These are phyloP conservation scores for Acorus gramineus DNA, from an alignment of 106 monocot species.

Conservation along the genomic window DNA sequence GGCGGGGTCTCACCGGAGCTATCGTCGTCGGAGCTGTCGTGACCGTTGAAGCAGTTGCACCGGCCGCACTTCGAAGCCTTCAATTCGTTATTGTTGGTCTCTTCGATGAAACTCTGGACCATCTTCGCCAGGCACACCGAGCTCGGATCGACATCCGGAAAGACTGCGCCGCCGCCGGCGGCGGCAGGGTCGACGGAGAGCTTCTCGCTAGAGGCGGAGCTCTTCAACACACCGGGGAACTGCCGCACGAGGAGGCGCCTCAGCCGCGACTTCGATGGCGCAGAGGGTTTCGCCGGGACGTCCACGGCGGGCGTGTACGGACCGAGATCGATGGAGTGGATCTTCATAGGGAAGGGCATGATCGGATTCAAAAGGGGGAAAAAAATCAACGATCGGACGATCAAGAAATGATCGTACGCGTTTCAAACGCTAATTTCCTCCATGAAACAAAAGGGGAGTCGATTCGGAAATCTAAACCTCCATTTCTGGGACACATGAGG, in stretches of 20 bases:
- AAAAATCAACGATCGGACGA: no score
- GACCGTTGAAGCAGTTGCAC: slow-evolving; percentile 83
- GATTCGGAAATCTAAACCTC: no score
- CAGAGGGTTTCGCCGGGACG: slow-evolving; percentile 5
- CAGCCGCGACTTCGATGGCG: slow-evolving; percentile 28
- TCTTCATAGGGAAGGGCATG: slow-evolving; percentile 54
- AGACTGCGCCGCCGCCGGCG: not conserved
- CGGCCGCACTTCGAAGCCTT: slow-evolving; percentile 33
- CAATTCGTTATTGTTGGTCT: slow-evolving; percentile 25
- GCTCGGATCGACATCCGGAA: slow-evolving; percentile 38
- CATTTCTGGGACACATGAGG: no score
- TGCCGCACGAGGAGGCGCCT: slow-evolving; percentile 56
- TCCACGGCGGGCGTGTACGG: slow-evolving; percentile 1
- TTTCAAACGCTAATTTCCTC: no score
- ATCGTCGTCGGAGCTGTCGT: slow-evolving; percentile 64
- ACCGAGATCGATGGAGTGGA: slow-evolving; percentile 39
- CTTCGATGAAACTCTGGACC: slow-evolving; percentile 84
- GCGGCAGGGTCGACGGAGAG: slow-evolving; percentile 12
- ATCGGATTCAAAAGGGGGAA: no score
- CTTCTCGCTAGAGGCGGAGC: slow-evolving; percentile 23
- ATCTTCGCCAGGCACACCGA: slow-evolving; percentile 72
- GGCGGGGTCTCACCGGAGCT: not conserved
- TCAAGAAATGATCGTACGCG: no score
- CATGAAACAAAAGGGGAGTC: no score
- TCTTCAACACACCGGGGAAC: slow-evolving; percentile 28